Conservation (phyloP, 371 early-diverging fungal genomes). For the Mucor racemosus region DNA sequence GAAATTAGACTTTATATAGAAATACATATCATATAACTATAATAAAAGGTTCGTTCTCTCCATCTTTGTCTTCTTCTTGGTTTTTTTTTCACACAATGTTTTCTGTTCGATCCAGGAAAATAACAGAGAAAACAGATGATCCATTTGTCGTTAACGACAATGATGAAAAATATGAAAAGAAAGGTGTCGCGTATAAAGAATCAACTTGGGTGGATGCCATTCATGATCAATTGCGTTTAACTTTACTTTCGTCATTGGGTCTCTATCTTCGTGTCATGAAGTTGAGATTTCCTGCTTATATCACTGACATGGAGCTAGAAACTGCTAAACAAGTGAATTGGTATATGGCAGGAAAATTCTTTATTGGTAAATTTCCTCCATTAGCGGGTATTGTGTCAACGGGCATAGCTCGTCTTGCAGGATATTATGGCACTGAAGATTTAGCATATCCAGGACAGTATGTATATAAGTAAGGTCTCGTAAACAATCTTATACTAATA, state of each 20-base stretch:
- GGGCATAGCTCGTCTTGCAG: conserved; percentile 66
- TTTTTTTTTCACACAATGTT: conserved; percentile 16
- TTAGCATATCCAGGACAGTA: conserved; percentile 84
- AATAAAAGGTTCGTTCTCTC: background rate
- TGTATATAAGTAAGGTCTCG: conserved; percentile 19
- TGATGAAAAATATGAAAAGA: conserved; percentile 3
- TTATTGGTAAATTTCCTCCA: conserved; percentile 47
- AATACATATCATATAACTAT: background rate
- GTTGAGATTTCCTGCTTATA: conserved; percentile 15
- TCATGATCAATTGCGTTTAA: conserved; percentile 16
- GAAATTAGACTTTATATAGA: conserved; percentile 4
- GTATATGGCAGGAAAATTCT: conserved; percentile 47
- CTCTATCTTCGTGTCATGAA: conserved; percentile 19
- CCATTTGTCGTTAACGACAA: conserved; percentile 11
- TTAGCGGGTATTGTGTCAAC: conserved; percentile 92
- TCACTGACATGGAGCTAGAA: conserved; percentile 32
- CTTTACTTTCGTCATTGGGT: conserved; percentile 9
- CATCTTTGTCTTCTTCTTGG: background rate
- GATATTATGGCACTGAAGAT: conserved; percentile 84
- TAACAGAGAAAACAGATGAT: conserved; percentile 15
- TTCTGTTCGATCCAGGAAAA: conserved; percentile 23
- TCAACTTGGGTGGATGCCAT: background rate
- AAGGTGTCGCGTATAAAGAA: conserved; percentile 3
- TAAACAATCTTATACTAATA: too few relatives aligned
- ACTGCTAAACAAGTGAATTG: conserved; percentile 42